phyloP scores from a whole-genome alignment of 1,284 basidiomycete genomes.

The Fomitopsis schrenkii region DNA sequence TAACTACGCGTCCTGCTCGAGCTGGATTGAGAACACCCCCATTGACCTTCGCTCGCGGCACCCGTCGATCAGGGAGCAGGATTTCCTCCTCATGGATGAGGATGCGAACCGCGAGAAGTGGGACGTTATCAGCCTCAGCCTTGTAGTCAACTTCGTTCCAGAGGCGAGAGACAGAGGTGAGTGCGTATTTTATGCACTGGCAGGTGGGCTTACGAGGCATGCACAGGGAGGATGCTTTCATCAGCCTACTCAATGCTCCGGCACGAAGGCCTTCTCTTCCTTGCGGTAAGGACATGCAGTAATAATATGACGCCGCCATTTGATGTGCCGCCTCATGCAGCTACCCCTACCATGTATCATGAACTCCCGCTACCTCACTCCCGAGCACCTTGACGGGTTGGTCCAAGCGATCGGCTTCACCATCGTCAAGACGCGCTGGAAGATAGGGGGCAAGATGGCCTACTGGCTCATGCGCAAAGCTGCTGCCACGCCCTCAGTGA shows the following conservation, averaged over 20 bases:
- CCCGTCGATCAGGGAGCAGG: slow-evolving; percentile 74
- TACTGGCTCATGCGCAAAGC: slow-evolving; percentile 68
- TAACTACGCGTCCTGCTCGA: slow-evolving; percentile 63
- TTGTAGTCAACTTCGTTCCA: slow-evolving; percentile 89
- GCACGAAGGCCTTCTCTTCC: slow-evolving; percentile 59
- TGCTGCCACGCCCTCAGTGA: slow-evolving; percentile 5
- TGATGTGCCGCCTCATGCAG: slow-evolving; percentile 29
- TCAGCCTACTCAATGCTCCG: slow-evolving; percentile 61
- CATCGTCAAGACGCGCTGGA: slow-evolving; percentile 58
- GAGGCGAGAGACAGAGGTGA: slow-evolving; percentile 70
- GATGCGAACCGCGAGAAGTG: slow-evolving; percentile 49
- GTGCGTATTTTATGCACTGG: slow-evolving; percentile 7
- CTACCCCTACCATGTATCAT: slow-evolving; percentile 78
- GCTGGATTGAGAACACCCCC: slow-evolving; percentile 71
- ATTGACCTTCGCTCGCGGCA: slow-evolving; percentile 83
- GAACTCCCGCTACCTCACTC: slow-evolving; percentile 79
- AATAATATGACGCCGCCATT: neutral
- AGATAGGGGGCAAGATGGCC: slow-evolving; percentile 65
- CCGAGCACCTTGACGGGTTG: slow-evolving; percentile 51
- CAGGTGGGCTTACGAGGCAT: neutral
- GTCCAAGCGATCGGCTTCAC: slow-evolving; percentile 66
- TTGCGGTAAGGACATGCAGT: slow-evolving; percentile 55
- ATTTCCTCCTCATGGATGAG: slow-evolving; percentile 66
- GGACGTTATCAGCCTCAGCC: slow-evolving; percentile 78
- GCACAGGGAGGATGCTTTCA: slow-evolving; percentile 68